phyloP scores from a whole-genome alignment of 441 rosid species.

The Manihot esculenta region DNA sequence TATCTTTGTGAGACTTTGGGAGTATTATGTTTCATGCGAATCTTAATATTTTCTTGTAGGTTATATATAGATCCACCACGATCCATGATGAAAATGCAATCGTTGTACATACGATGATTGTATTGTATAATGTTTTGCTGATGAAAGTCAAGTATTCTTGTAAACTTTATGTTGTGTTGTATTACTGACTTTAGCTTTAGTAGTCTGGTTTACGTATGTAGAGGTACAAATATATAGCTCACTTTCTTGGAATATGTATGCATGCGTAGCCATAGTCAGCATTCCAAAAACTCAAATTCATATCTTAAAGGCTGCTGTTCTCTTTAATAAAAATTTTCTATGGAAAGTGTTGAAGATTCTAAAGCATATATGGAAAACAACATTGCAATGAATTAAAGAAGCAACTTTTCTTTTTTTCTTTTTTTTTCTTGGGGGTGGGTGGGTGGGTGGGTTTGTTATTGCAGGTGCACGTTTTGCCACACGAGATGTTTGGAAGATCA shows the following conservation, averaged over 20 bases:
- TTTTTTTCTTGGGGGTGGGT: too few relatives aligned
- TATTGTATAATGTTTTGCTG: too few relatives aligned
- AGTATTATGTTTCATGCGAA: too few relatives aligned
- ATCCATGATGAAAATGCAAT: too few relatives aligned
- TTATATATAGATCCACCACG: too few relatives aligned
- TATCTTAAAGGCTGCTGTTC: neutral
- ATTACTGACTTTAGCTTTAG: neutral
- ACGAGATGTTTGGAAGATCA: conserved; percentile 71
- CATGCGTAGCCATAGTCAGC: conserved; percentile 41
- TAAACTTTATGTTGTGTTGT: neutral
- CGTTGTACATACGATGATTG: too few relatives aligned
- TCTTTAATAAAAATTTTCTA: neutral
- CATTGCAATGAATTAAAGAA: conserved; percentile 4
- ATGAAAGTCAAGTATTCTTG: too few relatives aligned
- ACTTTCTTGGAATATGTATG: conserved; percentile 43
- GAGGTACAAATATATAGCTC: neutral
- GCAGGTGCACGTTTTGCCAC: conserved; percentile 90
- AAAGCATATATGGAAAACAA: conserved; percentile 12
- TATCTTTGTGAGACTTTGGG: too few relatives aligned
- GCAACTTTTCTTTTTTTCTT: neutral
- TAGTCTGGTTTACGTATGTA: too few relatives aligned
- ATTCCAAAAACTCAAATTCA: conserved; percentile 16
- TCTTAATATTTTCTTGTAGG: too few relatives aligned
- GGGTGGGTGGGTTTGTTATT: neutral
- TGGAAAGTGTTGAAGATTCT: conserved; percentile 22